Base-by-base conservation (phyloP, 108 stramenopile species). In the Thalassiosira profunda region DNA sequence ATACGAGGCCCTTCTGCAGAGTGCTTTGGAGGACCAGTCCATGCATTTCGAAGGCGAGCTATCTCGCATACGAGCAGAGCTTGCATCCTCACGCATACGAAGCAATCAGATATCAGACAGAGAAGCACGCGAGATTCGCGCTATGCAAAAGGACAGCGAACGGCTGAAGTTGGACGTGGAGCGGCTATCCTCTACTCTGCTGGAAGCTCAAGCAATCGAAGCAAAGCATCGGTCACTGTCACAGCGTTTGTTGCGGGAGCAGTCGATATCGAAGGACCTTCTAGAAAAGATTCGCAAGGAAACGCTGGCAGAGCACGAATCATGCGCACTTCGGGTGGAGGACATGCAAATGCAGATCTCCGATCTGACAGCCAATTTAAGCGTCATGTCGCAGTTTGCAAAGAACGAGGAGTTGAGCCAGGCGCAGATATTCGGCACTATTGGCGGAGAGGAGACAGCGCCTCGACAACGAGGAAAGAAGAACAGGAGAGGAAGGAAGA, bases 21-120 rank as follows among this genome's bases (percentile, higher is more conserved):
- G 91, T 78, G 94, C 94, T 17, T 74, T 95, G 38, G 94, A 91
- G 72, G 94, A 95, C 59, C 94, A 95, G 79, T 82, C 94, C 1
- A 88, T 86, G 48, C 89, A 93, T 45, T 95, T 77, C 46, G 90
- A 95, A 69, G 91, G 86, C 7, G 90, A 93, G 63, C 88, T 93
- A 35, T 72, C 85, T 20, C 69, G 79, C 24, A 60, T 93, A 33
- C 73, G 79, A 7, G 86, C 91, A 23, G 78, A 80, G 36, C 60
- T 91, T 37, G 83, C 94, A 7, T 68, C 82, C 35, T 58, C 75
- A 23, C 48, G 63, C 15, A 72, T 91, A 15, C 84, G 85, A 57
- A 44, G 63, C 23, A 48, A 46, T 11, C 55, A 58, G 23, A 71
- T 95, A 38, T 63, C 85, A 8, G 57, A 76, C 23, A 59, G 76